Evolutionary conservation across 306 rosid genomes (phyloP).

Genomic region (Geum urbanum): DNA sequence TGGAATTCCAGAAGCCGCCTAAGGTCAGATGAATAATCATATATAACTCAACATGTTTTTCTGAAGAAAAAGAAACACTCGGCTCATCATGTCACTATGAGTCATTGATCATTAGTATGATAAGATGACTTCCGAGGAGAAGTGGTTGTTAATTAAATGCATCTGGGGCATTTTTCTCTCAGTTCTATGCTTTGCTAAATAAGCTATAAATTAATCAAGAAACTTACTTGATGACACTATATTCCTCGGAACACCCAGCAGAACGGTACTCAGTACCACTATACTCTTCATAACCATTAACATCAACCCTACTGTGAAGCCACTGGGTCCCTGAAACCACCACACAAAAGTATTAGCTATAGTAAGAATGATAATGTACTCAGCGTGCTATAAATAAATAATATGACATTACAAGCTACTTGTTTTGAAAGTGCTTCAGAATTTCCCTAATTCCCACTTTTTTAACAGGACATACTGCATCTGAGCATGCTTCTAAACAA

Average conservation of each 20-base stretch:
- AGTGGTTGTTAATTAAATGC: background rate
- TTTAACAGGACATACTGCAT: too few species aligned
- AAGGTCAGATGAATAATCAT: background rate
- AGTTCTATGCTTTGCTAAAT: background rate
- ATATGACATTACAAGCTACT: background rate
- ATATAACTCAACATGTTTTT: background rate
- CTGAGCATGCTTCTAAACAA: background rate
- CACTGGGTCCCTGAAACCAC: conserved; percentile 63
- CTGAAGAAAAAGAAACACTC: background rate
- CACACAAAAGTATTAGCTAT: conserved; percentile 12
- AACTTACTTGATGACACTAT: conserved; percentile 63
- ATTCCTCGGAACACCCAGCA: conserved; percentile 94
- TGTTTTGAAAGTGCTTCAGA: background rate
- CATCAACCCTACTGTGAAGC: conserved; percentile 83
- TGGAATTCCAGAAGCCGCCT: background rate
- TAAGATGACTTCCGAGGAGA: background rate
- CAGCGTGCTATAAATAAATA: too few species aligned
- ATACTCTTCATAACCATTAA: conserved; percentile 85
- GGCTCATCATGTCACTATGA: background rate
- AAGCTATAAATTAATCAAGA: background rate
- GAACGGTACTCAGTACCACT: conserved; percentile 85
- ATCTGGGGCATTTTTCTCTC: background rate
- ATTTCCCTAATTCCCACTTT: background rate
- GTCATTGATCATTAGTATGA: background rate
- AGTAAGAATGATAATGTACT: conserved; percentile 13